Percentiles rank a stretch among this genome's conserved stretches.
Evolutionary conservation across 2,329 filamentous ascomycete genomes (phyloP).

Genomic region (Calonectria hongkongensis): DNA sequence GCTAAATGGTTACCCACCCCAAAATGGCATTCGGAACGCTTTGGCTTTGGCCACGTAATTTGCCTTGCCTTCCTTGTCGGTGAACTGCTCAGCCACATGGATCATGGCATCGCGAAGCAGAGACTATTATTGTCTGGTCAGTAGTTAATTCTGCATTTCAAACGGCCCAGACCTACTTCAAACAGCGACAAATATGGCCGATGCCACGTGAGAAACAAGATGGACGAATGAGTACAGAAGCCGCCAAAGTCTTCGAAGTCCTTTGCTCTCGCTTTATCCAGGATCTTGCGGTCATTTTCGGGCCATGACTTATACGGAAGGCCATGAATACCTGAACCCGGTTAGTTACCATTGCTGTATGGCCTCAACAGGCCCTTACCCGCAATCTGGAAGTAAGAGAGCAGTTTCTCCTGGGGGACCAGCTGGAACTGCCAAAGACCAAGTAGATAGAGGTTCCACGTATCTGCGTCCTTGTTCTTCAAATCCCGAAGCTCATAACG

Average conservation of each 20-base stretch:
- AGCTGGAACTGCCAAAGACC: conserved; percentile 20
- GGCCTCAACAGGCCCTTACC: not conserved
- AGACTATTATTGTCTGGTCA: not conserved
- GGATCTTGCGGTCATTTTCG: not conserved
- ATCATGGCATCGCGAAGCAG: not conserved
- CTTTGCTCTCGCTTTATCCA: not conserved
- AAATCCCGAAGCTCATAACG: conserved; percentile 21
- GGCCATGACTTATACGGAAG: not conserved
- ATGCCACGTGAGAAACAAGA: conserved; percentile 7
- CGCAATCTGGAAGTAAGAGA: conserved; percentile 13
- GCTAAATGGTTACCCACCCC: not conserved
- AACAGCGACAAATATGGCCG: not conserved
- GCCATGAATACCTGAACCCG: not conserved
- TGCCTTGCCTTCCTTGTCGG: not conserved
- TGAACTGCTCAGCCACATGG: not conserved
- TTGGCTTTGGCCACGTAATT: not conserved
- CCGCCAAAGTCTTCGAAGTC: not conserved
- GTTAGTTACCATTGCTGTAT: not conserved
- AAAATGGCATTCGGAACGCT: not conserved
- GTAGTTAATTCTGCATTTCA: not conserved
- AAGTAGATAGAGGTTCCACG: conserved; percentile 17
- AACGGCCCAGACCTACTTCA: not conserved
- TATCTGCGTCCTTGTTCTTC: not conserved
- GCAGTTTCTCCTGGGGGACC: not conserved
- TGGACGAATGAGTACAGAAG: conserved; percentile 5